phyloP scores from a whole-genome alignment of 225 moss, liverwort and hornwort genomes.

The Physcomitrellopsis africana region DNA sequence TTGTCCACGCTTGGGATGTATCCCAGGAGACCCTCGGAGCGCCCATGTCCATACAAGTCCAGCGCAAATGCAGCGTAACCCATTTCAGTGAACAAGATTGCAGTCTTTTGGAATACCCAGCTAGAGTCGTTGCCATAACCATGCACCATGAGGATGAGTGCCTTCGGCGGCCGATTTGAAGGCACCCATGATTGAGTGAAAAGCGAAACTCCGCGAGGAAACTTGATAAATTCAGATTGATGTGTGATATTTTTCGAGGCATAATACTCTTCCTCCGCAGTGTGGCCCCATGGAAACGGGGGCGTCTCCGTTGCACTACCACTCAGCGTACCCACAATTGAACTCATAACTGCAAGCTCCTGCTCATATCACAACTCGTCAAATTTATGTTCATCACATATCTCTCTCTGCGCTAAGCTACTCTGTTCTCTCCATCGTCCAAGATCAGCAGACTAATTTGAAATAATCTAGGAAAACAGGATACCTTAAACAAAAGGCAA shows the following conservation, averaged over 20 bases:
- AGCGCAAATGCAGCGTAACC: conserved; percentile 81
- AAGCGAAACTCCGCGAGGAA: conserved; percentile 64
- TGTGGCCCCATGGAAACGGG: conserved; percentile 80
- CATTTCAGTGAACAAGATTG: conserved; percentile 80
- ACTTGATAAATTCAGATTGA: conserved; percentile 46
- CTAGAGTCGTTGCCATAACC: conserved; percentile 90
- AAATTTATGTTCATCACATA: background rate
- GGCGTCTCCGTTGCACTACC: conserved; percentile 23
- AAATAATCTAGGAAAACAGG: background rate
- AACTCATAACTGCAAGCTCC: conserved; percentile 33
- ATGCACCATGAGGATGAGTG: conserved; percentile 86
- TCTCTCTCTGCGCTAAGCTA: too few species aligned
- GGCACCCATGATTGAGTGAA: conserved; percentile 89
- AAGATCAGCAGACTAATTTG: background rate
- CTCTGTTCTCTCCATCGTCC: background rate
- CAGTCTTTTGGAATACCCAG: conserved; percentile 90
- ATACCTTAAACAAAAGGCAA: too few species aligned
- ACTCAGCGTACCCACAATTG: background rate
- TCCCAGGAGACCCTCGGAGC: conserved; percentile 70
- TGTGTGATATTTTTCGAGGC: conserved; percentile 56
- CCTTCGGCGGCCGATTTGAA: conserved; percentile 48
- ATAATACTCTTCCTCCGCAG: conserved; percentile 72
- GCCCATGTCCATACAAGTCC: conserved; percentile 85
- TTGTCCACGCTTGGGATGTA: conserved; percentile 59
- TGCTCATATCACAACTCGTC: conserved; percentile 14